phyloP scores from a whole-genome alignment of 176 grass and related monocot species.

The Cymbopogon citratus region DNA sequence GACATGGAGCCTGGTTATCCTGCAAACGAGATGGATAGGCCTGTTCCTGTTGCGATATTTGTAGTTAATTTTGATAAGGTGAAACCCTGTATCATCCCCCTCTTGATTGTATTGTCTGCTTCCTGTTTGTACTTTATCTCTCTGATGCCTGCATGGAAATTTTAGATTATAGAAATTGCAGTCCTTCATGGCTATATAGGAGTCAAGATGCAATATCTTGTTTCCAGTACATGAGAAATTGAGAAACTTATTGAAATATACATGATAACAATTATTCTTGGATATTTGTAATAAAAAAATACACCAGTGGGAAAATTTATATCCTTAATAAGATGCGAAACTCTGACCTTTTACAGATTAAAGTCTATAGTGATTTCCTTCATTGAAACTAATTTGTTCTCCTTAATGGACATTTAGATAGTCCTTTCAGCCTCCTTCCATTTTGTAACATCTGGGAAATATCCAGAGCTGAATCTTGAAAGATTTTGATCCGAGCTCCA shows the following conservation, averaged over 20 bases:
- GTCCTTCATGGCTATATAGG: not conserved
- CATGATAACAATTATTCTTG: not conserved
- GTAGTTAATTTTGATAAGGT: conserved; percentile 99
- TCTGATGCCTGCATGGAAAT: not conserved
- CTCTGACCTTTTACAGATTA: not conserved
- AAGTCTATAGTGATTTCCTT: not conserved
- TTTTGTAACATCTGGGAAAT: conserved; percentile 9
- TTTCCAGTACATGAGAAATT: not conserved
- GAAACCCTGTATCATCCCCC: conserved; percentile 8
- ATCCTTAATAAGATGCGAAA: not conserved
- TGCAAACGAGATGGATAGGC: conserved; percentile 79
- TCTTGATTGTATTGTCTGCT: conserved; percentile 22
- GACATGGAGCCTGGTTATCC: conserved; percentile 76
- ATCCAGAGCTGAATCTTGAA: conserved; percentile 4
- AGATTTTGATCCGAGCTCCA: not conserved
- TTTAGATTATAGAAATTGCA: conserved; percentile 5
- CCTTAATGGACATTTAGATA: not conserved
- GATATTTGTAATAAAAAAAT: conserved; percentile 2
- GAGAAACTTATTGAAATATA: not conserved
- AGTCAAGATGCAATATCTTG: not conserved
- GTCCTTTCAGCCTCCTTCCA: not conserved
- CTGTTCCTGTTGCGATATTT: conserved; percentile 84
- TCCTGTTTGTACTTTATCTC: conserved; percentile 16
- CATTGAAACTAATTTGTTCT: conserved; percentile 4
- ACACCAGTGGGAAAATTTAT: not conserved